Evolutionary conservation across 2,329 filamentous ascomycete genomes (phyloP), one percentile per base, ranked within the genome.

Genomic region (Neoascochyta sp.): DNA sequence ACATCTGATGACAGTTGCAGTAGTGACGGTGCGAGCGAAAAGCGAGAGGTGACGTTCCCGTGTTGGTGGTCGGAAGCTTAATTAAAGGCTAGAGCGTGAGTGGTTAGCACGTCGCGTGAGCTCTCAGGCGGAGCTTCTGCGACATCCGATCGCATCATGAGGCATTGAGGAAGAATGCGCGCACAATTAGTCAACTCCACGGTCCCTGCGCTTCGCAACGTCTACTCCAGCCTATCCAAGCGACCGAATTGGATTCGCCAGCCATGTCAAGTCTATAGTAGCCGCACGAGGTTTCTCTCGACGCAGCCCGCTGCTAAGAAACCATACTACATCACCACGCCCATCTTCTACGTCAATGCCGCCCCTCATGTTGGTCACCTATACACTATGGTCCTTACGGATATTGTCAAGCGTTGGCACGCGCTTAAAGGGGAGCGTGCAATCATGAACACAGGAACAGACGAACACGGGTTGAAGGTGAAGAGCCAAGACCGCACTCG

Each of bases 311-410:
- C 41, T n/a, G 13, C 45, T 7, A 33, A 43, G 39, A 96, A 96
- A 68, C 88, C 90, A 7, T 95, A 83, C 69, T 98, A 96, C 70
- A 74, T 95, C 53, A 96, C 92, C 4, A 93, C 88, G 7, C 92
- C 92, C 3, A 98, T 98, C 36, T 98, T 96, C 70, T 98, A 98
- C 65, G 92, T 98, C 68, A 98, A 98, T 75, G 86, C 89, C 32
- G 88, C 86, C 24, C 92, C 92, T 28, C 92, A 98, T 68, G 79
- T 96, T 42, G 92, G 92, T 24, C 92, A 98, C 64, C 73, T 98
- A 38, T 96, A 95, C 63, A 86, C 84, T 22, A 89, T 96, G 79
- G 74, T 96, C 51, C 75, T 98, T 24, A 75, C 86, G 43, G 92
- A 98, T 64, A 81, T 95, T 30, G 68, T 95, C 47, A 98, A 96